phyloP scores from a whole-genome alignment of 2,329 filamentous ascomycete species.

The Aspergillus sp. region DNA sequence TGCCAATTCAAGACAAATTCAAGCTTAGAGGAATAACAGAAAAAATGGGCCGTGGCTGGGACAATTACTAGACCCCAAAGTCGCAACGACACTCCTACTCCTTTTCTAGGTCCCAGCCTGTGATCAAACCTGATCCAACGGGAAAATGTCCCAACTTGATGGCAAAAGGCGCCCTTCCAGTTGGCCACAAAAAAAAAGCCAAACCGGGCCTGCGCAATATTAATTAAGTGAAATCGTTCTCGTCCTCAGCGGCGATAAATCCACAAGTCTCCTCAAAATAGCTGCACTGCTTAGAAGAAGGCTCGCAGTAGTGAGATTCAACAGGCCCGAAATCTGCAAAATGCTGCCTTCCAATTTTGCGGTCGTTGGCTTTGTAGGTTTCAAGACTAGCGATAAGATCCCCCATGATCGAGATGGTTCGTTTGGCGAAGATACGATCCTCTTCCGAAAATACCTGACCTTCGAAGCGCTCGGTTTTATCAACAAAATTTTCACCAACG shows the following conservation, averaged over 20 bases:
- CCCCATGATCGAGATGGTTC: conserved; percentile 21
- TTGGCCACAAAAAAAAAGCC: background rate
- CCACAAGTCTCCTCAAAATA: conserved; percentile 23
- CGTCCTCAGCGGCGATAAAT: background rate
- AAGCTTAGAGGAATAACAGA: background rate
- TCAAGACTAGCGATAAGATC: conserved; percentile 23
- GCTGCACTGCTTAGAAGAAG: conserved; percentile 16
- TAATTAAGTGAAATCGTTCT: background rate
- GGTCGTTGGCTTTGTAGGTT: conserved; percentile 15
- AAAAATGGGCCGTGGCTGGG: background rate
- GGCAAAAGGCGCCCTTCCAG: background rate
- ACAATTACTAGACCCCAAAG: background rate
- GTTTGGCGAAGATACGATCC: conserved; percentile 12
- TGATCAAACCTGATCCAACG: background rate
- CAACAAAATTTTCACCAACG: conserved; percentile 17
- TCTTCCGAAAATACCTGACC: background rate
- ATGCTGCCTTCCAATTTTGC: conserved; percentile 6
- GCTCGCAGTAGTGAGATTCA: conserved; percentile 14
- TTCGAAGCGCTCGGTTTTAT: conserved; percentile 11
- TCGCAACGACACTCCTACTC: background rate
- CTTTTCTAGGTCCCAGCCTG: background rate
- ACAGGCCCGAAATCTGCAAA: conserved; percentile 21
- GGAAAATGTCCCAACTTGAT: background rate
- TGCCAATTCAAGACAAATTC: background rate
- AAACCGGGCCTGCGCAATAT: background rate